phyloP scores from a whole-genome alignment of 2,329 filamentous ascomycete genomes.

The Thermoascus crustaceus region DNA sequence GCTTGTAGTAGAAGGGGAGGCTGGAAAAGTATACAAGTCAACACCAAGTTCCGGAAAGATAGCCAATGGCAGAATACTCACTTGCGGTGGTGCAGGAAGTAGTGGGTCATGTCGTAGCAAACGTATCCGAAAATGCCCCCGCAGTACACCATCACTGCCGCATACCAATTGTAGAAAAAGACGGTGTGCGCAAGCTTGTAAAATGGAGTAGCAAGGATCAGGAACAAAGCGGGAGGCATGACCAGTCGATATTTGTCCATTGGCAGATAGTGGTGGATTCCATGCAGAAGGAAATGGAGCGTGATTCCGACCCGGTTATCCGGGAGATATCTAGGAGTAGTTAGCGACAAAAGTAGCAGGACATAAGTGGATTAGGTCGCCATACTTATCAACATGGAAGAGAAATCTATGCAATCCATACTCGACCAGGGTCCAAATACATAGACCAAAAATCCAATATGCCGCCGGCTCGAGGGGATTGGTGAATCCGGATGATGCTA shows the following conservation, averaged over 20 bases:
- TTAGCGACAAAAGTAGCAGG: conserved; percentile 13
- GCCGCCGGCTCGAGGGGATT: conserved; percentile 41
- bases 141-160: conserved; percentile 69
- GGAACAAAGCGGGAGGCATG: conserved; percentile 87
- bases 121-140: conserved; percentile 94
- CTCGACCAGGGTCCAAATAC: conserved; percentile 82
- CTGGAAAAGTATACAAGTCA: conserved; percentile 30
- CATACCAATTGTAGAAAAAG: conserved; percentile 79
- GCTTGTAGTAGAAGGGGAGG: conserved; percentile 80
- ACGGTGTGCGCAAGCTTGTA: conserved; percentile 81
- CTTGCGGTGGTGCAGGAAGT: conserved; percentile 95
- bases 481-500: conserved; percentile 56
- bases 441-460: conserved; percentile 64
- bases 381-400: conserved; percentile 89
- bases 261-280: conserved; percentile 96
- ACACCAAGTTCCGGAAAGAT: neutral
- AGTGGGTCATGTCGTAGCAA: conserved; percentile 95
- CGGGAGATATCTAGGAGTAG: conserved; percentile 61
- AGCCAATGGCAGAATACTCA: conserved; percentile 32
- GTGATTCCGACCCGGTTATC: conserved; percentile 85
- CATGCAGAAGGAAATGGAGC: conserved; percentile 86
- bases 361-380: conserved; percentile 12
- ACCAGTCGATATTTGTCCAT: conserved; percentile 97
- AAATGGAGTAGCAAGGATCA: conserved; percentile 77
- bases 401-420: conserved; percentile 82